Conservation (phyloP, 139 green algal genomes). For the Chlamydomonas sp. region DNA sequence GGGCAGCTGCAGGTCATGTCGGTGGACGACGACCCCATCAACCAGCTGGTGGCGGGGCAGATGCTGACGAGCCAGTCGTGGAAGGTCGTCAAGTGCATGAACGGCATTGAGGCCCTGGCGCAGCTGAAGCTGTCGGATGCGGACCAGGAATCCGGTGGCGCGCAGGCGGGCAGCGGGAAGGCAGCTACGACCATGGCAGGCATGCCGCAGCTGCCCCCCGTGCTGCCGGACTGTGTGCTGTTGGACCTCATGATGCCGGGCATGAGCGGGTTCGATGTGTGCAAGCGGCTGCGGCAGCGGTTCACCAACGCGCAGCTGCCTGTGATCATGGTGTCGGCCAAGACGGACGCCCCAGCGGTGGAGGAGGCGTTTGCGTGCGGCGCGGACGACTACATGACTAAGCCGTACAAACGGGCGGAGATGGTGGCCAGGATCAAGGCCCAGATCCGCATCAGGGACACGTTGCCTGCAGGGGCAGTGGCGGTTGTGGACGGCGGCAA, state of each 20-base stretch:
- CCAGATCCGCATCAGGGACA: conserved; percentile 64
- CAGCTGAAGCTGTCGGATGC: conserved; percentile 32
- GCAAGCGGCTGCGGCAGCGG: conserved; percentile 36
- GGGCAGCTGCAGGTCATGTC: conserved; percentile 39
- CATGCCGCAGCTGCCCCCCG: conserved; percentile 13
- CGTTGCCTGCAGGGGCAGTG: not conserved
- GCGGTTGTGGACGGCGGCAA: not conserved
- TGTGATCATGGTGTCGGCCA: conserved; percentile 63
- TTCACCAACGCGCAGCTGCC: conserved; percentile 38
- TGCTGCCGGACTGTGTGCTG: conserved; percentile 70
- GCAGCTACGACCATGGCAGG: conserved; percentile 47
- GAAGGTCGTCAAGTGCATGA: conserved; percentile 58
- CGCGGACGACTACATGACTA: conserved; percentile 77
- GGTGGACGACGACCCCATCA: conserved; percentile 56
- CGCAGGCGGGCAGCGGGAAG: not conserved
- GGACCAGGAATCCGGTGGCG: not conserved
- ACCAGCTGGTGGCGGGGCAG: conserved; percentile 51
- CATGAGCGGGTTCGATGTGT: conserved; percentile 73
- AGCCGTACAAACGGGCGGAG: conserved; percentile 73
- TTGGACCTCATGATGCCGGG: conserved; percentile 83
- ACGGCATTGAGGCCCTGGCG: conserved; percentile 34
- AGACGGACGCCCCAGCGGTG: conserved; percentile 41
- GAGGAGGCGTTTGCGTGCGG: conserved; percentile 42
- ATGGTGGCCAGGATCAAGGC: conserved; percentile 69
- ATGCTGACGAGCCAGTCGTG: conserved; percentile 53